Percentiles rank a stretch among this genome's conserved stretches.
These are phyloP conservation scores for Afroboletus lepidellus DNA, from an alignment of 1,284 basidiomycete species.

Conservation along the genomic window DNA sequence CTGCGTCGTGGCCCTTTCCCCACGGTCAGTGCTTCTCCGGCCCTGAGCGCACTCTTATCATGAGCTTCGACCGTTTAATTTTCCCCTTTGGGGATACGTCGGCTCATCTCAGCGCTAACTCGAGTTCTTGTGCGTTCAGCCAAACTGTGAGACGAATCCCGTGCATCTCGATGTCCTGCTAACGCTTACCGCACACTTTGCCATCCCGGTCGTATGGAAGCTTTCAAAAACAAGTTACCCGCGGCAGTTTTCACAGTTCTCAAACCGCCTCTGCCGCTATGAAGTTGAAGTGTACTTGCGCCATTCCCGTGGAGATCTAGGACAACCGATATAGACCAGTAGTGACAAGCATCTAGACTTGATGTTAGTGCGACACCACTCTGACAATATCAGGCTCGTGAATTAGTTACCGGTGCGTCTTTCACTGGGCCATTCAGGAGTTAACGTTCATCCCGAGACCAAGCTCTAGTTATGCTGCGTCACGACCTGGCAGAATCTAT, in stretches of 20 bases:
- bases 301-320: too few relatives aligned
- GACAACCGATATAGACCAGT: too few relatives aligned
- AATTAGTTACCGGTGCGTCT: background rate
- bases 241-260: too few relatives aligned
- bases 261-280: too few relatives aligned
- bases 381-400: background rate
- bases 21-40: conserved; percentile 21
- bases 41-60: conserved; percentile 7
- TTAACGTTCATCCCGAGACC: background rate
- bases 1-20: conserved; percentile 3
- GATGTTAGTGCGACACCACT: background rate
- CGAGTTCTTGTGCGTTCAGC: conserved; percentile 5
- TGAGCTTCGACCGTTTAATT: conserved; percentile 15
- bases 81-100: conserved; percentile 4
- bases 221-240: background rate
- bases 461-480: background rate
- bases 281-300: too few relatives aligned
- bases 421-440: background rate
- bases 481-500: background rate
- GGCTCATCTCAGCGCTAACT: background rate
- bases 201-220: background rate
- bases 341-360: background rate
- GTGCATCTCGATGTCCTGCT: background rate
- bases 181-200: background rate
- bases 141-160: conserved; percentile 5